Evolutionary conservation across 345 rosid genomes (phyloP).

Genomic region (Aegle marmelos): DNA sequence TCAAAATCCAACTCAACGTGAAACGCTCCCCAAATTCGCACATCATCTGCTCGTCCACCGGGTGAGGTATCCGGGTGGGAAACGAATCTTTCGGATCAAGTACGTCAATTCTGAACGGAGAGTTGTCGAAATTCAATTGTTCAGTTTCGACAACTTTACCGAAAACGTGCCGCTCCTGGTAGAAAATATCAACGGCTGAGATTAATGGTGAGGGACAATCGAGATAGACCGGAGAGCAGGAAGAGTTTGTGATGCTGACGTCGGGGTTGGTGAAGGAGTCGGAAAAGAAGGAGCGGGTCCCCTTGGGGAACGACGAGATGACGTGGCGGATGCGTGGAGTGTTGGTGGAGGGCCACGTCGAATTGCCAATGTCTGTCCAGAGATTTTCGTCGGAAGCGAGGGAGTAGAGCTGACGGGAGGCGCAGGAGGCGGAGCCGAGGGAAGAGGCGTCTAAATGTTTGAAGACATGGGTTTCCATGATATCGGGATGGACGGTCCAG

Average conservation of each 20-base stretch:
- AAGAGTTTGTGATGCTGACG: not conserved
- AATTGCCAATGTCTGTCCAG: conserved; percentile 50
- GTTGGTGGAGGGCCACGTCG: conserved; percentile 77
- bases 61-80: conserved; percentile 39
- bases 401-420: conserved; percentile 45
- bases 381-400: conserved; percentile 40
- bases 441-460: conserved; percentile 68
- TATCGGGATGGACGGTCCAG: conserved; percentile 51
- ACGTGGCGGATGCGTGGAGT: conserved; percentile 30
- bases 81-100: conserved; percentile 62
- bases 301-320: conserved; percentile 42
- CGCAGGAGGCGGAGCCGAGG: conserved; percentile 56
- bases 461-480: conserved; percentile 56
- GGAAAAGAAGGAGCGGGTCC: conserved; percentile 72
- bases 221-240: not conserved
- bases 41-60: conserved; percentile 36
- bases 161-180: conserved; percentile 36
- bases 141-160: conserved; percentile 56
- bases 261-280: conserved; percentile 39
- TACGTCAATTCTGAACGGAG: conserved; percentile 73
- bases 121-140: conserved; percentile 51
- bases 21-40: conserved; percentile 36
- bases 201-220: conserved; percentile 34
- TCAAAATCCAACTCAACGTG: conserved; percentile 69
- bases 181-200: conserved; percentile 67